Percentiles rank a stretch among this genome's conserved stretches.
phyloP scores from a whole-genome alignment of 768 basidiomycete species.

The Termitomyces sp. region DNA sequence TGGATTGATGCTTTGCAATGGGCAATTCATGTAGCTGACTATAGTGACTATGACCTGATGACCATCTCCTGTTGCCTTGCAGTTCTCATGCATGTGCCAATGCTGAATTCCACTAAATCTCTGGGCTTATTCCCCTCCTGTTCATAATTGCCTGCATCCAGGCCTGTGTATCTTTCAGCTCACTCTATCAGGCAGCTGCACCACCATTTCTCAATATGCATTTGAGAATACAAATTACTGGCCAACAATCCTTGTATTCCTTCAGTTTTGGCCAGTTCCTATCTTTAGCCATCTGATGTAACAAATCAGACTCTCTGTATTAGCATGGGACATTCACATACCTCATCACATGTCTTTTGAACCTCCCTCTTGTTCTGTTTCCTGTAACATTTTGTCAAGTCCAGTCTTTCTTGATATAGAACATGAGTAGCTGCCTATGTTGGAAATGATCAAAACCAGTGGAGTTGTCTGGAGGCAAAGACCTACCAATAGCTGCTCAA shows the following conservation, averaged over 20 bases:
- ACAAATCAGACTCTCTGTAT: not conserved
- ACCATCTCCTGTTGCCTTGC: too few species aligned
- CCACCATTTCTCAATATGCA: not conserved
- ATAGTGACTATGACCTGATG: too few species aligned
- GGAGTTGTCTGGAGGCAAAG: not conserved
- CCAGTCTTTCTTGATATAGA: not conserved
- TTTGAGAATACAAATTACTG: not conserved
- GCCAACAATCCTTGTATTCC: not conserved
- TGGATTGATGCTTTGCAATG: too few species aligned
- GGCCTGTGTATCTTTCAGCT: not conserved
- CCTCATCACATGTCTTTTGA: not conserved
- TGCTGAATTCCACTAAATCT: too few species aligned
- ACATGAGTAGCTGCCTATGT: not conserved
- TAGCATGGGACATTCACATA: too few species aligned
- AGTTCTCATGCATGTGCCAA: too few species aligned
- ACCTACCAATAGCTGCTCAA: not conserved
- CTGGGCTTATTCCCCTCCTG: not conserved
- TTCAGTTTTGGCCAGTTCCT: not conserved
- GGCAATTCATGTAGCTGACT: too few species aligned
- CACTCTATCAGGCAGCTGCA: not conserved
- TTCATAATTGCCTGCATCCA: not conserved
- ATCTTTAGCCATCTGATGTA: too few species aligned
- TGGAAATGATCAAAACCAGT: not conserved
- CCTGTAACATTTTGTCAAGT: conserved; percentile 4
- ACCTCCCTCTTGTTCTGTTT: not conserved